Conservation (phyloP, 176 grass and related monocot species). For the Secale cereale region DNA sequence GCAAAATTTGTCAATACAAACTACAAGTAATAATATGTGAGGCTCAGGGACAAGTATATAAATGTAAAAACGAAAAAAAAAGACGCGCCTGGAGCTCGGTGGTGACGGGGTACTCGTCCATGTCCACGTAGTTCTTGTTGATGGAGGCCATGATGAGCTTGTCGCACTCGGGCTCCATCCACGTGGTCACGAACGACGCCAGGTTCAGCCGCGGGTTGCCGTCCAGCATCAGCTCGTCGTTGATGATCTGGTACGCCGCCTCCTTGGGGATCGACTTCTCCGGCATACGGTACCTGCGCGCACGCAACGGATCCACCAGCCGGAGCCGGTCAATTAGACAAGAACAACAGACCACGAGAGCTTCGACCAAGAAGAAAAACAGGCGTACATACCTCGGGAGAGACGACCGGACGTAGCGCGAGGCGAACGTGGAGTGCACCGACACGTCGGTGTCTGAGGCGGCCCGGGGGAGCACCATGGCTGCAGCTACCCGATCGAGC, state of each 20-base stretch:
- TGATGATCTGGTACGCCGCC: constrained; percentile 99
- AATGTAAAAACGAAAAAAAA: too few relatives aligned
- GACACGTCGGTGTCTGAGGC: constrained; percentile 71
- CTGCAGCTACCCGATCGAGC: too few relatives aligned
- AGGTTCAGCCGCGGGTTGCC: constrained; percentile 96
- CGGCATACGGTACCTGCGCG: constrained; percentile 70
- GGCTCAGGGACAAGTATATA: too few relatives aligned
- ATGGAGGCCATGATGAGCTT: constrained; percentile 90
- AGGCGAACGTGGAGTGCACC: constrained; percentile 87
- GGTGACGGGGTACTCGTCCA: constrained; percentile 98
- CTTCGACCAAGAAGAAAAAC: neutral
- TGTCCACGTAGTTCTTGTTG: constrained; percentile 99
- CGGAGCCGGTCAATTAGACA: neutral
- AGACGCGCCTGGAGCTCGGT: constrained; percentile 99
- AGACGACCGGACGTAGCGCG: constrained; percentile 78
- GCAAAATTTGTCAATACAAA: too few relatives aligned
- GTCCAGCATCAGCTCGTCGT: constrained; percentile 98
- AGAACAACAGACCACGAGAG: neutral
- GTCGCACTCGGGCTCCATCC: constrained; percentile 99
- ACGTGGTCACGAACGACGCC: constrained; percentile 95
- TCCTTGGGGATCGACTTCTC: constrained; percentile 94
- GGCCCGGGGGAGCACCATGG: constrained; percentile 52
- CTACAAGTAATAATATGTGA: too few relatives aligned
- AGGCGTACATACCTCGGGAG: constrained; percentile 54
- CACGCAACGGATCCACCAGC: neutral